Evolutionary conservation across 371 early-diverging fungal genomes (phyloP).

Genomic region (Neoconidiobolus thromboides): DNA sequence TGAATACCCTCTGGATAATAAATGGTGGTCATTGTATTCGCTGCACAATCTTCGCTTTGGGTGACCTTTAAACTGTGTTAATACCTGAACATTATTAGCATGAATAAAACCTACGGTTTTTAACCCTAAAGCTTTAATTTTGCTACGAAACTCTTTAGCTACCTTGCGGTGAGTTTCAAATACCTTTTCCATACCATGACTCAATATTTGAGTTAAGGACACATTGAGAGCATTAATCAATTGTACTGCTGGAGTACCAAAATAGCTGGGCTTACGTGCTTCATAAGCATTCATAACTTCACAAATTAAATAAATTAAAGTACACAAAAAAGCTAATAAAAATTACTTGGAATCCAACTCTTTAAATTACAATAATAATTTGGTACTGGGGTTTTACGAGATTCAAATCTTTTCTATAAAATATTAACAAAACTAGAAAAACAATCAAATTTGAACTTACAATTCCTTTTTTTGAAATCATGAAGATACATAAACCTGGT

Average conservation of each 20-base stretch:
- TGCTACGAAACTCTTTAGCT: slow-evolving; percentile 48
- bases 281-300: slow-evolving; percentile 87
- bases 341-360: slow-evolving; percentile 66
- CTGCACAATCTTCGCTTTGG: slow-evolving; percentile 35
- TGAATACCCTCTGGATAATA: slow-evolving; percentile 78
- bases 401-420: slow-evolving; percentile 25
- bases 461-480: slow-evolving; percentile 55
- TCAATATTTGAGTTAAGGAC: slow-evolving; percentile 57
- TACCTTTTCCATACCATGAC: slow-evolving; percentile 37
- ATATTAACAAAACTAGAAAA: neutral
- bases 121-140: slow-evolving; percentile 46
- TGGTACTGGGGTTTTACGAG: slow-evolving; percentile 46
- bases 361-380: slow-evolving; percentile 64
- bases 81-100: slow-evolving; percentile 11
- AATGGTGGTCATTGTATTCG: slow-evolving; percentile 85
- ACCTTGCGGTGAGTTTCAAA: slow-evolving; percentile 49
- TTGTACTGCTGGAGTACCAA: slow-evolving; percentile 96
- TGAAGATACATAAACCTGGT: slow-evolving; percentile 67
- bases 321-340: slow-evolving; percentile 11
- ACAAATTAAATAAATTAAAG: slow-evolving; percentile 2
- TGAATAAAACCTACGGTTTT: slow-evolving; percentile 31
- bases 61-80: slow-evolving; percentile 25
- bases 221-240: slow-evolving; percentile 73
- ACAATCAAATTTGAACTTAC: slow-evolving; percentile 9
- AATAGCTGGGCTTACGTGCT: slow-evolving; percentile 76